Conservation (phyloP, 306 rosid species). For the Arachis hypogaea region DNA sequence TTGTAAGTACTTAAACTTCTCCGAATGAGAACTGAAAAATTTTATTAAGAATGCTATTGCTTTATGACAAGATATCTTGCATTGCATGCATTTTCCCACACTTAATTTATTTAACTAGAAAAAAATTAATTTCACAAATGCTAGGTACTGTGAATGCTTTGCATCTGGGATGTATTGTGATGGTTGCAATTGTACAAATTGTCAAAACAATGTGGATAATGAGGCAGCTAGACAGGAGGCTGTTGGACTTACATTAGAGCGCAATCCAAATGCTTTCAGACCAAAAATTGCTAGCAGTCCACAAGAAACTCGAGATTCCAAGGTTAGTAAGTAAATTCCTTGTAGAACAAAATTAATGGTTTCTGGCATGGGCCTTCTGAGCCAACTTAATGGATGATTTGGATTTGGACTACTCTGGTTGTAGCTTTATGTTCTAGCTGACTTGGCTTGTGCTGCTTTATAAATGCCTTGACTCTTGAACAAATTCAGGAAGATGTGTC, state of each 20-base stretch:
- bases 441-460: slow-evolving; percentile 32
- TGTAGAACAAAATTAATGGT: slow-evolving; percentile 5
- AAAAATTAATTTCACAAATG: slow-evolving; percentile 36
- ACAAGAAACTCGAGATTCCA: slow-evolving; percentile 49
- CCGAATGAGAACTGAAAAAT: neutral
- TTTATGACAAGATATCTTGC: slow-evolving; percentile 30
- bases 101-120: slow-evolving; percentile 8
- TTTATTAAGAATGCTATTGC: slow-evolving; percentile 27
- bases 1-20: slow-evolving; percentile 62
- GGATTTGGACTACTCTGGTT: slow-evolving; percentile 20
- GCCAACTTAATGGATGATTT: slow-evolving; percentile 10
- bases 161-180: slow-evolving; percentile 79
- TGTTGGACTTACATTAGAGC: slow-evolving; percentile 63
- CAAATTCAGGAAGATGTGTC: slow-evolving; percentile 59
- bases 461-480: slow-evolving; percentile 40
- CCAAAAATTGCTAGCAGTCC: slow-evolving; percentile 85
- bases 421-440: slow-evolving; percentile 30
- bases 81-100: slow-evolving; percentile 15
- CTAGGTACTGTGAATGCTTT: slow-evolving; percentile 88
- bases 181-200: slow-evolving; percentile 75
- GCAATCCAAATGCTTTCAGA: slow-evolving; percentile 81
- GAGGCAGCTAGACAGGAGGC: slow-evolving; percentile 75
- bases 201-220: slow-evolving; percentile 73
- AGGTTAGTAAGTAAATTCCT: slow-evolving; percentile 50
- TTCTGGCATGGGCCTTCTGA: slow-evolving; percentile 27